Percentiles rank a stretch among this genome's conserved stretches.
Conservation (phyloP, 768 basidiomycete genomes). For the Tremella fuciformis region DNA sequence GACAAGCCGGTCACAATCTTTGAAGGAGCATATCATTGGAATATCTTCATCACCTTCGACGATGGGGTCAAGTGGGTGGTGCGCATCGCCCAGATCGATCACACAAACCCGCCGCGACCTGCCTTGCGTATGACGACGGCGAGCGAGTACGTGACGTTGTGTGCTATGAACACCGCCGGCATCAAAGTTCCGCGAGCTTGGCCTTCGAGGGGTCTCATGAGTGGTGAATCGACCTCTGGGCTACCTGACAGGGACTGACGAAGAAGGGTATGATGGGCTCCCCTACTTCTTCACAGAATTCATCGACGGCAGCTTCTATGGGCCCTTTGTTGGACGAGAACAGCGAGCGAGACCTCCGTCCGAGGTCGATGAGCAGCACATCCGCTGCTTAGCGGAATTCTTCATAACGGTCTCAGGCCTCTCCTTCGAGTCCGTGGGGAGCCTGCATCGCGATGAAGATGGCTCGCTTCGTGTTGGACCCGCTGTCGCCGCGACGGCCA, state of each 20-base stretch:
- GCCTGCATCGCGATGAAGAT: not conserved
- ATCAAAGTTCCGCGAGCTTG: not conserved
- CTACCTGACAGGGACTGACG: too few species aligned
- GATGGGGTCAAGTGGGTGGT: slow-evolving; percentile 23
- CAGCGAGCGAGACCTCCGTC: not conserved
- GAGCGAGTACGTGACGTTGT: slow-evolving; percentile 23
- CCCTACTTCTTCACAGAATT: too few species aligned
- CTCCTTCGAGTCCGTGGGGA: slow-evolving; percentile 14
- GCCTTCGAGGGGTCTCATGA: too few species aligned
- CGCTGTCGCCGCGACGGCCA: not conserved
- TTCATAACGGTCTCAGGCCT: slow-evolving; percentile 4
- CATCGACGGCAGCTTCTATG: too few species aligned
- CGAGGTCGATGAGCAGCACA: not conserved
- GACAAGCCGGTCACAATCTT: not conserved
- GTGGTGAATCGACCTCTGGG: too few species aligned
- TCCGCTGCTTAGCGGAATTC: slow-evolving; percentile 9
- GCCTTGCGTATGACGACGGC: not conserved
- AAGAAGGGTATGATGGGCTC: too few species aligned
- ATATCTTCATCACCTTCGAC: slow-evolving; percentile 17
- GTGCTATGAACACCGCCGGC: not conserved
- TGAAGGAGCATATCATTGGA: slow-evolving; percentile 8
- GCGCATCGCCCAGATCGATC: slow-evolving; percentile 9
- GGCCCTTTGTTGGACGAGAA: too few species aligned
- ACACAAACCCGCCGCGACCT: not conserved
- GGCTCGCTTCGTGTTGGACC: slow-evolving; percentile 9